phyloP scores from a whole-genome alignment of 2,329 filamentous ascomycete genomes.

The Verticillium nubilum region DNA sequence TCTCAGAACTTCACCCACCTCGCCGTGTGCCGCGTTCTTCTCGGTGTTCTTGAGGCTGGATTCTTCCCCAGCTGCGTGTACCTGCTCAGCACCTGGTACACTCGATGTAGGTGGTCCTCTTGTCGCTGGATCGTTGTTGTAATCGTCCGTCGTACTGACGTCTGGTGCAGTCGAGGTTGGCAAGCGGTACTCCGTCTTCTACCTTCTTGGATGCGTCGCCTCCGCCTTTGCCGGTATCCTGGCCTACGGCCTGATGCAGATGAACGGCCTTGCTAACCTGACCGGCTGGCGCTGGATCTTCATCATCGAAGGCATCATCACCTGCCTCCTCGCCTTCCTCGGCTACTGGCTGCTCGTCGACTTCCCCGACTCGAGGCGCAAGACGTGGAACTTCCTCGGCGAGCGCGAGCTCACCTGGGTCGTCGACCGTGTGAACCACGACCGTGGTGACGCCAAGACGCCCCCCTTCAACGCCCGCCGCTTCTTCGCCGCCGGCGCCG shows the following conservation, averaged over 20 bases:
- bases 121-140: neutral
- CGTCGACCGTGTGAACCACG: slow-evolving; percentile 46
- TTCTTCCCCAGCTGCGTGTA: slow-evolving; percentile 70
- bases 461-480: slow-evolving; percentile 44
- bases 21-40: slow-evolving; percentile 49
- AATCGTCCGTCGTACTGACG: neutral
- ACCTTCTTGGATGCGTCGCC: slow-evolving; percentile 61
- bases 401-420: slow-evolving; percentile 46
- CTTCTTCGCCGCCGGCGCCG: slow-evolving; percentile 40
- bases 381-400: slow-evolving; percentile 47
- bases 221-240: slow-evolving; percentile 64
- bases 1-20: slow-evolving; percentile 44
- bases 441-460: slow-evolving; percentile 51
- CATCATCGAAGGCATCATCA: slow-evolving; percentile 48
- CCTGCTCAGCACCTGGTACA: slow-evolving; percentile 70
- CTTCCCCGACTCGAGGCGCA: slow-evolving; percentile 53
- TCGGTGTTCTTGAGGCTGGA: slow-evolving; percentile 63
- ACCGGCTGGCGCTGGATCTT: slow-evolving; percentile 66
- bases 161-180: slow-evolving; percentile 53
- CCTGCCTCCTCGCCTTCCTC: slow-evolving; percentile 41
- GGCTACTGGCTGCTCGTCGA: slow-evolving; percentile 57
- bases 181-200: slow-evolving; percentile 64
- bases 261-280: slow-evolving; percentile 49
- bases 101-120: slow-evolving; percentile 44
- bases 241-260: slow-evolving; percentile 64